A percentile compares a stretch with the other conserved stretches of the same genome.
Evolutionary conservation across 768 basidiomycete species (phyloP).

Genomic region (Pisolithus albus): DNA sequence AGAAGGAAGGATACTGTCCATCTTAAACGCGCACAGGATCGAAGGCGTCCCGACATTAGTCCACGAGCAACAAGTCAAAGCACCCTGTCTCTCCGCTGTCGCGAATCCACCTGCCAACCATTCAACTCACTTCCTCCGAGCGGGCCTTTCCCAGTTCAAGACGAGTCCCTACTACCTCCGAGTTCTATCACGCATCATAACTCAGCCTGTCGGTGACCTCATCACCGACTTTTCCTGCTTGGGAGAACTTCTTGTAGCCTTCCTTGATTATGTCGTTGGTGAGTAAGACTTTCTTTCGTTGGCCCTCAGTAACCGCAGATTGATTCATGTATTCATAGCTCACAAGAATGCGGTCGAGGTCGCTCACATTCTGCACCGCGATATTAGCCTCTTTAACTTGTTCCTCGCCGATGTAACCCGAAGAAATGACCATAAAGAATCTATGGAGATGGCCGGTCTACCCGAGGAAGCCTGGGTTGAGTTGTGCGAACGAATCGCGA

Average conservation of each 20-base stretch:
- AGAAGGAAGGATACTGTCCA: not conserved
- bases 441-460: not conserved
- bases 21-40: not conserved
- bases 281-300: not conserved
- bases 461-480: not conserved
- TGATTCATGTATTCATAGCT: not conserved
- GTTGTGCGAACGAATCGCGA: not conserved
- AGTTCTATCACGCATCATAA: not conserved
- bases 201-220: not conserved
- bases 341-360: not conserved
- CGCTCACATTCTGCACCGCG: not conserved
- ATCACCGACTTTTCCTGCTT: not conserved
- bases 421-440: not conserved
- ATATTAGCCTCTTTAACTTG: not conserved
- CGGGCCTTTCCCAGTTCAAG: too few species aligned
- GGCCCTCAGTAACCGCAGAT: not conserved
- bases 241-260: not conserved
- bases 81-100: not conserved
- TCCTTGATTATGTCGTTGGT: not conserved
- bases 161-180: not conserved
- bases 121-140: not conserved
- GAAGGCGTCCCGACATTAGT: slow-evolving; percentile 1
- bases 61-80: slow-evolving; percentile 1
- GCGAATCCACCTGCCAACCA: not conserved
- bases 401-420: not conserved